Conservation (phyloP, 805 yeast genomes). For the Lachancea cidri region DNA sequence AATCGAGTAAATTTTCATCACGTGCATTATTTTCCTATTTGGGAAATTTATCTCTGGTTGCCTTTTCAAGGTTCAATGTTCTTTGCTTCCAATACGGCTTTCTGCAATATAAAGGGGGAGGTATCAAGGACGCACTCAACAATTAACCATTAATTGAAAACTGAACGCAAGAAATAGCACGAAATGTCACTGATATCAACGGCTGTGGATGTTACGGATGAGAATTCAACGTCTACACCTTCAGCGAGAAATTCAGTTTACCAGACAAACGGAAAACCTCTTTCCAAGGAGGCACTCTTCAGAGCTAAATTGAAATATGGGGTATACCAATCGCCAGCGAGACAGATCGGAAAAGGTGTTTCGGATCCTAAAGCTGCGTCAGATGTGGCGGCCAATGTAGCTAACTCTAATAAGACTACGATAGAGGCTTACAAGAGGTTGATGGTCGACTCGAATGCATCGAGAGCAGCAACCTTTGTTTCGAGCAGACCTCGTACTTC, state of each 20-base stretch:
- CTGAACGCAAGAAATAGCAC: not conserved
- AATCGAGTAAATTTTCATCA: not conserved
- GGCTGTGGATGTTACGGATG: slow-evolving; percentile 9
- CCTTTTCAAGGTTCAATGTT: not conserved
- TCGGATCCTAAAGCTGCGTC: slow-evolving; percentile 51
- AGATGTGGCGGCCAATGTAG: slow-evolving; percentile 72
- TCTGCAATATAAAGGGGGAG: not conserved
- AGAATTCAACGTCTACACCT: slow-evolving; percentile 4
- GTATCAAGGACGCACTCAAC: no score
- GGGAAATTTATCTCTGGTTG: not conserved
- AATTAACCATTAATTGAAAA: no score
- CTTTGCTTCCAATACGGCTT: not conserved
- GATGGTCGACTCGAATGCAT: slow-evolving; percentile 30
- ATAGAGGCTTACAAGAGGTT: slow-evolving; percentile 57
- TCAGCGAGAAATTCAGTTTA: slow-evolving; percentile 38
- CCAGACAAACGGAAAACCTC: slow-evolving; percentile 64
- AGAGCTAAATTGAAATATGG: slow-evolving; percentile 71
- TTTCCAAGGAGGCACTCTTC: slow-evolving; percentile 70
- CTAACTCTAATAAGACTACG: slow-evolving; percentile 59
- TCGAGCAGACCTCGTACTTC: slow-evolving; percentile 5
- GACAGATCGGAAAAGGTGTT: slow-evolving; percentile 49
- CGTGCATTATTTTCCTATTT: not conserved
- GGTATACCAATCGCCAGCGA: slow-evolving; percentile 48
- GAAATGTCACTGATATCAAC: slow-evolving; percentile 32
- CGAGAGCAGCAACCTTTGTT: slow-evolving; percentile 28